phyloP scores from a whole-genome alignment of 306 rosid species.

The Gleditsia sinensis region DNA sequence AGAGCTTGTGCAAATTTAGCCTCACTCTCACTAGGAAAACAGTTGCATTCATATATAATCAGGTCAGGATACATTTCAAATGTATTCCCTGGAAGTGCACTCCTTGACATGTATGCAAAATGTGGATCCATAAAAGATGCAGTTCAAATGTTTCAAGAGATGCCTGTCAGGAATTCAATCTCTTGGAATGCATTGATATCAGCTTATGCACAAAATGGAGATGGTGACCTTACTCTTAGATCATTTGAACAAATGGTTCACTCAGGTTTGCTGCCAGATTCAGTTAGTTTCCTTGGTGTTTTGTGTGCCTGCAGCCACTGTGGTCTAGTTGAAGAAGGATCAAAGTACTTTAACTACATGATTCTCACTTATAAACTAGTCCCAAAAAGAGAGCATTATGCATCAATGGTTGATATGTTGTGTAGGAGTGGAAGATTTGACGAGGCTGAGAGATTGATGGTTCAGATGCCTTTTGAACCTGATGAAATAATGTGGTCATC shows the following conservation, averaged over 20 bases:
- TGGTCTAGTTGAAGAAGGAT: conserved; percentile 83
- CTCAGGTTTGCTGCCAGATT: conserved; percentile 72
- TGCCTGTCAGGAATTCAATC: conserved; percentile 69
- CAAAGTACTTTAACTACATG: conserved; percentile 66
- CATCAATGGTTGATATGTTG: conserved; percentile 74
- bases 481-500: conserved; percentile 92
- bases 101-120: conserved; percentile 89
- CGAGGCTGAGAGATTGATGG: conserved; percentile 76
- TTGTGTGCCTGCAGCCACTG: conserved; percentile 90
- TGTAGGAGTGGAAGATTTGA: conserved; percentile 73
- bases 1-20: conserved; percentile 75
- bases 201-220: conserved; percentile 83
- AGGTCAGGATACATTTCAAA: conserved; percentile 67
- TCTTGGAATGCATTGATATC: conserved; percentile 86
- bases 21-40: conserved; percentile 66
- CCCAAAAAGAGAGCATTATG: conserved; percentile 79
- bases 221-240: conserved; percentile 54
- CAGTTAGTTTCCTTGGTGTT: conserved; percentile 71
- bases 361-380: conserved; percentile 48
- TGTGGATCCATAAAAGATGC: too few relatives aligned
- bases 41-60: conserved; percentile 60
- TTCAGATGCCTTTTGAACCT: conserved; percentile 75
- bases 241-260: conserved; percentile 67
- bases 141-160: conserved; percentile 67
- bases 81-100: conserved; percentile 79